phyloP scores from a whole-genome alignment of 2,329 filamentous ascomycete genomes.

The Esteya vermicola region DNA sequence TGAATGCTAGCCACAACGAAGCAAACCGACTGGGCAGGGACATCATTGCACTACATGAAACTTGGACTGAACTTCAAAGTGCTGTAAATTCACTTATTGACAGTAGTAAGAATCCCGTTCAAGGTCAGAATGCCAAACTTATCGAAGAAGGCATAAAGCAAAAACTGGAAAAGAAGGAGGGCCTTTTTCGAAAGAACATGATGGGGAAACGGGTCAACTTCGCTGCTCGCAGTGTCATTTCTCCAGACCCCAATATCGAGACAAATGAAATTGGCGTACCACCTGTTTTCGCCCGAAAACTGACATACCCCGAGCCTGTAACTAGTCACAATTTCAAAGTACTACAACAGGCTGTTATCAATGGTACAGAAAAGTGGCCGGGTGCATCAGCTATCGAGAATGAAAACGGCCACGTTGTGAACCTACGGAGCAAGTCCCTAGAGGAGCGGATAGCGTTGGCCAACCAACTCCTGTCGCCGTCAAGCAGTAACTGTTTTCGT shows the following conservation, averaged over 20 bases:
- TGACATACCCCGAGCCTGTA: slow-evolving; percentile 94
- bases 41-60: slow-evolving; percentile 65
- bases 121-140: slow-evolving; percentile 60
- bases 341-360: slow-evolving; percentile 89
- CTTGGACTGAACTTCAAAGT: slow-evolving; percentile 76
- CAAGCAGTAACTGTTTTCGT: slow-evolving; percentile 56
- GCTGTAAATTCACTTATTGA: slow-evolving; percentile 88
- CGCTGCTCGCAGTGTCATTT: slow-evolving; percentile 93
- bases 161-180: slow-evolving; percentile 95
- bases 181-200: slow-evolving; percentile 97
- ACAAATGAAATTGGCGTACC: slow-evolving; percentile 98
- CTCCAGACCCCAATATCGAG: slow-evolving; percentile 95
- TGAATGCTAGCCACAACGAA: slow-evolving; percentile 17
- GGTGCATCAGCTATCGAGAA: slow-evolving; percentile 91
- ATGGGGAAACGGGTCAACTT: slow-evolving; percentile 99
- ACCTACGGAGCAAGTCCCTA: slow-evolving; percentile 69
- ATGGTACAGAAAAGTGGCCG: slow-evolving; percentile 86
- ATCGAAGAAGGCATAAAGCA: slow-evolving; percentile 96
- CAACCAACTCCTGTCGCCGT: slow-evolving; percentile 82
- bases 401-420: slow-evolving; percentile 84
- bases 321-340: slow-evolving; percentile 96
- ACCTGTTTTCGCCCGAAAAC: slow-evolving; percentile 89
- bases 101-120: slow-evolving; percentile 69
- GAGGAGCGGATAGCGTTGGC: slow-evolving; percentile 83
- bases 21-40: slow-evolving; percentile 30